Evolutionary conservation across 129 eudicot species (phyloP).

Genomic region (Helianthus tuberosus): DNA sequence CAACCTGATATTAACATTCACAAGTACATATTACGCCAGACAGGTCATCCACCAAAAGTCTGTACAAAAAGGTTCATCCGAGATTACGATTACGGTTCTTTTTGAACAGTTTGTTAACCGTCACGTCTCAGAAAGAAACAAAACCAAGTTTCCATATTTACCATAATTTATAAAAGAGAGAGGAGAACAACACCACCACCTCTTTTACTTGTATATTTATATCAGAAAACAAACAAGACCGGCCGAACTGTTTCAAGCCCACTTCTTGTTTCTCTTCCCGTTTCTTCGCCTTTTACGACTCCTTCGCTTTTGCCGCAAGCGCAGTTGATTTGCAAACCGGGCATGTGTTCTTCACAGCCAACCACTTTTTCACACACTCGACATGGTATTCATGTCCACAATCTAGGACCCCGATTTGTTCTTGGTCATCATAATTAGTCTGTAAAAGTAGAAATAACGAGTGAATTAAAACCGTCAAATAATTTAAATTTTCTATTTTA

Average conservation of each 20-base stretch:
- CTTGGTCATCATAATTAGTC: slow-evolving; percentile 68
- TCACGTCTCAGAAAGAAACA: slow-evolving; percentile 33
- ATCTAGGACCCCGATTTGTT: slow-evolving; percentile 63
- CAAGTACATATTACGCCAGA: slow-evolving; percentile 34
- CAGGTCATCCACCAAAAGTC: slow-evolving; percentile 51
- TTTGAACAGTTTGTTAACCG: slow-evolving; percentile 38
- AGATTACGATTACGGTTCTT: slow-evolving; percentile 36
- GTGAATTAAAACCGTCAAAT: not conserved
- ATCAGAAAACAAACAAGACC: slow-evolving; percentile 20
- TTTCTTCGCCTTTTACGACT: slow-evolving; percentile 23
- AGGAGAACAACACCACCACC: slow-evolving; percentile 18
- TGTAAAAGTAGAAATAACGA: slow-evolving; percentile 24
- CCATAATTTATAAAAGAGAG: slow-evolving; percentile 38
- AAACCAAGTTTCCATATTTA: slow-evolving; percentile 44
- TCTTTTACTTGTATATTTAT: slow-evolving; percentile 29
- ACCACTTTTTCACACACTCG: slow-evolving; percentile 87
- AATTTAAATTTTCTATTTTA: not conserved
- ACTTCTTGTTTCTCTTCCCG: slow-evolving; percentile 26
- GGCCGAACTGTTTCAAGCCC: slow-evolving; percentile 19
- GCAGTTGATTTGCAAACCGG: slow-evolving; percentile 92
- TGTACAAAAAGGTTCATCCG: slow-evolving; percentile 53
- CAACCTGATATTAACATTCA: slow-evolving; percentile 51
- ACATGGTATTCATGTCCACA: slow-evolving; percentile 92
- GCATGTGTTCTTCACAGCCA: slow-evolving; percentile 78
- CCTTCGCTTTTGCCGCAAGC: slow-evolving; percentile 41